Evolutionary conservation across 2,329 filamentous ascomycete genomes (phyloP), one percentile per base, ranked within the genome.

Genomic region (Colletotrichum spinosum): DNA sequence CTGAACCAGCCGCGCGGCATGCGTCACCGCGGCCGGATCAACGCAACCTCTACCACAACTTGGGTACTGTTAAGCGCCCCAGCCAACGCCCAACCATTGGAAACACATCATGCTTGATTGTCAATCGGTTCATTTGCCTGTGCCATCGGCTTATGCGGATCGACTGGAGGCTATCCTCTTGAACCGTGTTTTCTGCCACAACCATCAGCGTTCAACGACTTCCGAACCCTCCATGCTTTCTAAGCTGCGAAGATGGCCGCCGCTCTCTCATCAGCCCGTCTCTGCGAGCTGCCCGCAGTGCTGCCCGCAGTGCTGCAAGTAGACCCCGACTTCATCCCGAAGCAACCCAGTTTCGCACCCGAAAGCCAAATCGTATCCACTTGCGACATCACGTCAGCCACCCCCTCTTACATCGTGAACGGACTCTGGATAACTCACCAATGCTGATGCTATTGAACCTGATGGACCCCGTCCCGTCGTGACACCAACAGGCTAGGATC

Each of bases 21-120:
- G 39, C 35, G 45, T 45, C 33, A 17, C 38, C 37, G 37, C 38
- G 37, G 35, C 17, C 33, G 33, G 15, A 25, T 15, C 10, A 49
- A 49, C 55, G 42, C 56, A 33, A 37, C 49, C 57, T 15, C 33
- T 42, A 42, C 60, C 49, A 49, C 49, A 34, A 60, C 4, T 25
- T 25, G 25, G 25, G 25, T 25, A 25, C 25, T 25, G 4, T 17
- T 13, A 49, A 13, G 49, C 41, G 42, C 42, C 55, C 44, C 7
- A 34, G 49, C 25, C 45, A n/a, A n/a, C 34, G 9, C n/a, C 12
- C n/a, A 39, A 46, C 1, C 44, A 34, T 25, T 25, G 25, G 25
- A 25, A 25, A 4, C 25, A 25, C 25, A 25, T 5, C 25, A 25
- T 25, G 25, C 25, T 25, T 25, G 4, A 25, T 25, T 25, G 4